Evolutionary conservation across 75 land plant species (phyloP).

Genomic region (Picea glauca): DNA sequence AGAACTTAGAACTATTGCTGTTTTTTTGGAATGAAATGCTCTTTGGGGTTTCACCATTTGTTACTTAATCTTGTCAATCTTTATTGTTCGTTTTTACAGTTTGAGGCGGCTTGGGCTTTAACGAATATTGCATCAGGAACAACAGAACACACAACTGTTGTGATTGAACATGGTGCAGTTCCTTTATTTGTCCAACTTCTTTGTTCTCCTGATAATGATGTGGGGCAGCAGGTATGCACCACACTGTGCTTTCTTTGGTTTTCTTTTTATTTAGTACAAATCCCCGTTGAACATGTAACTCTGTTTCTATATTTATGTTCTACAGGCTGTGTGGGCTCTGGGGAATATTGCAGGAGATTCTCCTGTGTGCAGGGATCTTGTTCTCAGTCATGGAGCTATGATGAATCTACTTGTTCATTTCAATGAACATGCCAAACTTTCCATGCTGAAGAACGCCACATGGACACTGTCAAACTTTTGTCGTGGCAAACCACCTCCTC

Average conservation of each 20-base stretch:
- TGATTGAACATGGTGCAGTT: conserved; percentile 66
- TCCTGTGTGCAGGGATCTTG: conserved; percentile 67
- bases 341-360: conserved; percentile 91
- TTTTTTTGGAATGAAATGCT: too few relatives aligned
- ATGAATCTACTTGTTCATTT: conserved; percentile 66
- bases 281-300: too few relatives aligned
- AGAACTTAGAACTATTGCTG: too few relatives aligned
- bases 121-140: conserved; percentile 87
- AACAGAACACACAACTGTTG: conserved; percentile 69
- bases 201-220: conserved; percentile 61
- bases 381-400: conserved; percentile 69
- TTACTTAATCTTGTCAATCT: too few relatives aligned
- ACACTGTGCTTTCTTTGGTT: too few relatives aligned
- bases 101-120: conserved; percentile 88
- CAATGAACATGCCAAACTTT: conserved; percentile 69
- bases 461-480: conserved; percentile 93
- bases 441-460: conserved; percentile 89
- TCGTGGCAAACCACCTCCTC: conserved; percentile 84
- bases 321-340: conserved; percentile 74
- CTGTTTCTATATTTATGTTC: too few relatives aligned
- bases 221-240: conserved; percentile 45
- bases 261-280: too few relatives aligned
- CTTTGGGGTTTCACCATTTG: too few relatives aligned
- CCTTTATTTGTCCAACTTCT: conserved; percentile 58
- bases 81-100: conserved; percentile 22